phyloP scores from a whole-genome alignment of 2,329 filamentous ascomycete species.

The Neofusicoccum laricinum region DNA sequence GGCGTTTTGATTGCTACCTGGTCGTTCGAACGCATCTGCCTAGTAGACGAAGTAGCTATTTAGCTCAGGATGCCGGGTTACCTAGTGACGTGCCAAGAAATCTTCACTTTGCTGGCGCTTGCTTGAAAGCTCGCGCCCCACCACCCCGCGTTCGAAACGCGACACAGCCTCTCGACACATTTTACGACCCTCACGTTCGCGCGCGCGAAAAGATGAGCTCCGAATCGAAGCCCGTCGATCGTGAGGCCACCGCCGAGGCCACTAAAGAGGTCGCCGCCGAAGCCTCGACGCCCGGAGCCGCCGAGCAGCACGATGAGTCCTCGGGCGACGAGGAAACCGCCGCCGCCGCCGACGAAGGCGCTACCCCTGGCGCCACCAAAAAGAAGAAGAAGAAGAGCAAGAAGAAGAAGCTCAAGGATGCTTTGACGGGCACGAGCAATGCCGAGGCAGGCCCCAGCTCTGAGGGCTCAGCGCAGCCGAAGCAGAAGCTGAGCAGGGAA shows the following conservation, averaged over 20 bases:
- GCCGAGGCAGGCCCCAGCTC: slow-evolving; percentile 17
- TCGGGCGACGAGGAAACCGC: slow-evolving; percentile 38
- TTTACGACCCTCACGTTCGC: not conserved
- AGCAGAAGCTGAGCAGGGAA: slow-evolving; percentile 33
- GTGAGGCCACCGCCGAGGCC: slow-evolving; percentile 46
- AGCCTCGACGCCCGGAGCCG: slow-evolving; percentile 29
- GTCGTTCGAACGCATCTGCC: not conserved
- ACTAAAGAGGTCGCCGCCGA: slow-evolving; percentile 24
- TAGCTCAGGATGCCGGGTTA: not conserved
- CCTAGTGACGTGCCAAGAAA: not conserved
- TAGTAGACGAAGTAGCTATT: not conserved
- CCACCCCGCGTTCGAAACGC: slow-evolving; percentile 11
- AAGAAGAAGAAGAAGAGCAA: slow-evolving; percentile 68
- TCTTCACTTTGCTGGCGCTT: not conserved
- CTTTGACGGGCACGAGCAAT: slow-evolving; percentile 35
- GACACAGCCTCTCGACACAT: not conserved
- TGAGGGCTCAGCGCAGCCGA: not conserved
- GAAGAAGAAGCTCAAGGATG: slow-evolving; percentile 58
- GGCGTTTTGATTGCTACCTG: not conserved
- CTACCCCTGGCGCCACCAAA: slow-evolving; percentile 21
- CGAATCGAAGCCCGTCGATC: slow-evolving; percentile 62
- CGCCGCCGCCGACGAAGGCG: slow-evolving; percentile 19
- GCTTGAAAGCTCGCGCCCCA: slow-evolving; percentile 8
- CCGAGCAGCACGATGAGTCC: slow-evolving; percentile 27
- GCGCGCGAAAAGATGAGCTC: slow-evolving; percentile 13